Evolutionary conservation across 1,284 basidiomycete species (phyloP).

Genomic region (Violaceomyces palustris): DNA sequence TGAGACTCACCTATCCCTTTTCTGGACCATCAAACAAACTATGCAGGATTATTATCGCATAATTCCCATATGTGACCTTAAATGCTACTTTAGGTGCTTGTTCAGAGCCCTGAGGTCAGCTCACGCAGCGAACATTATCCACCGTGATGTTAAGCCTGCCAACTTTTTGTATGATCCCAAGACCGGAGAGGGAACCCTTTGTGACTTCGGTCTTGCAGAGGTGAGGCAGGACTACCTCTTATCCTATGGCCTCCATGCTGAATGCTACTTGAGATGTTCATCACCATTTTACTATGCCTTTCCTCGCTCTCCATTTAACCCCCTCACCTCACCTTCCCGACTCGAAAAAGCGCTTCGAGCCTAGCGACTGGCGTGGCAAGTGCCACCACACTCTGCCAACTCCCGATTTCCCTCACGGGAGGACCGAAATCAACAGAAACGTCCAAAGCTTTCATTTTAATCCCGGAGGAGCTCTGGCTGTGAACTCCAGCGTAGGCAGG

Average conservation of each 20-base stretch:
- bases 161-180: constrained; percentile 92
- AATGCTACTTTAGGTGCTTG: constrained; percentile 83
- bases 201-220: constrained; percentile 78
- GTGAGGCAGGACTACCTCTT: too few species aligned
- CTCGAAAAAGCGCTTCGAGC: constrained; percentile 36
- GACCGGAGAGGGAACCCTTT: constrained; percentile 77
- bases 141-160: constrained; percentile 96
- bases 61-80: constrained; percentile 70
- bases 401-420: constrained; percentile 36
- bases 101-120: constrained; percentile 84
- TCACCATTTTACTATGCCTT: background rate
- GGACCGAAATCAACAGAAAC: constrained; percentile 34
- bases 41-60: constrained; percentile 67
- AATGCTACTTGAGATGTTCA: too few species aligned
- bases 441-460: constrained; percentile 39
- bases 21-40: too few species aligned
- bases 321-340: too few species aligned
- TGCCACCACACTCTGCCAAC: constrained; percentile 49
- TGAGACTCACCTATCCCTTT: too few species aligned
- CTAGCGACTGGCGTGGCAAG: constrained; percentile 45
- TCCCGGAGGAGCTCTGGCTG: constrained; percentile 36
- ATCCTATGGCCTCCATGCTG: too few species aligned
- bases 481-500: constrained; percentile 6
- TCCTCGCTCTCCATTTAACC: background rate
- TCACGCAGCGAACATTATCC: constrained; percentile 82